Base-by-base conservation (phyloP, 108 stramenopile species). In the Pseudonitzschia multiseries region DNA sequence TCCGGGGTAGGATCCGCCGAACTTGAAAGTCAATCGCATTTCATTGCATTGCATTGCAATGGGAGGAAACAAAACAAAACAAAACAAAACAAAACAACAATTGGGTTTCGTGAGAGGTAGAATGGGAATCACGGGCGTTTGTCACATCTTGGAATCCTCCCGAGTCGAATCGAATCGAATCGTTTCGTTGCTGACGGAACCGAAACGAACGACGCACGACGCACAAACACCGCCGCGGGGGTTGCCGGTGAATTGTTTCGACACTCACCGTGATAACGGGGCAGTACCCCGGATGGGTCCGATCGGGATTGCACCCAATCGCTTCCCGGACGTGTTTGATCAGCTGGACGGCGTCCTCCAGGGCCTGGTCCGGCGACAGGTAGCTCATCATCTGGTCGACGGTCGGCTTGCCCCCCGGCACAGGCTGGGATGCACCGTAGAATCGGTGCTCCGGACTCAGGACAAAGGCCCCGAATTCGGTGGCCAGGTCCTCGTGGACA, bases 1-100 rank as follows among this genome's bases (percentile, higher is more conserved):
- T 18, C 93, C 93, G 1, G 93, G 93, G 77, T 94, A 94, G 31
- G 84, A 86, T 24, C 93, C 93, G 28, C 89, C 90, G 13, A 62
- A 62, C 61, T 62, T 14, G 0, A 8, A 31, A 26, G 29, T 33
- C 28, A 60, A 26, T n/a, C n/a, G n/a, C n/a, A n/a, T n/a, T n/a
- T n/a, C n/a, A n/a, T n/a, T n/a, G n/a, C n/a, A n/a, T n/a, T n/a
- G n/a, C n/a, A n/a, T n/a, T n/a, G n/a, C n/a, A n/a, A n/a, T n/a
- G n/a, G 21, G 15, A 59, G 82, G 4, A 0, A 59, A 27, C 29
- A 27, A 8, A 59, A 59, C 26, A 31, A 59, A 51, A 32, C 22
- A 0, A 59, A 24, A 59, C 8, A 24, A 9, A 6, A 6, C 9
- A 0, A 59, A 59, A 59, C 28, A 27, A 59, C 2, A 59, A 59